These are phyloP conservation scores for Penicillium hordei DNA, from an alignment of 2,329 filamentous ascomycete genomes.

Conservation along the genomic window DNA sequence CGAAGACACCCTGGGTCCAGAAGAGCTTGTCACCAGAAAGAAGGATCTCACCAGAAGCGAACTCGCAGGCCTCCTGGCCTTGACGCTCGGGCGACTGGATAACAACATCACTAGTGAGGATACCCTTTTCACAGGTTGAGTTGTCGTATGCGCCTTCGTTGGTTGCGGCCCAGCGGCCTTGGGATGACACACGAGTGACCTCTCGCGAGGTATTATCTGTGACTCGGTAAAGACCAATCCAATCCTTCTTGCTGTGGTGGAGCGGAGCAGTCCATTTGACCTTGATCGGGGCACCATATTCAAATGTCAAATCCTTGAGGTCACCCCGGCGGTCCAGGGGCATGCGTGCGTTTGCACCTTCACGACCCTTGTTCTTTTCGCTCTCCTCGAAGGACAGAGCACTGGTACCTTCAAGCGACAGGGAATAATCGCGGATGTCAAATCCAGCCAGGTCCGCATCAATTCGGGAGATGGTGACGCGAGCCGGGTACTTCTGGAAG, in stretches of 20 bases:
- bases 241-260: conserved; percentile 86
- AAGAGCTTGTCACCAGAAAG: conserved; percentile 93
- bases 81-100: conserved; percentile 47
- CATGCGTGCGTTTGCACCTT: conserved; percentile 67
- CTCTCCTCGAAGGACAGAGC: conserved; percentile 53
- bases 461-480: conserved; percentile 77
- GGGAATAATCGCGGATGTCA: conserved; percentile 75
- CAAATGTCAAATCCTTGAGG: conserved; percentile 73
- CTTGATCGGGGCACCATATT: conserved; percentile 86
- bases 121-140: conserved; percentile 70
- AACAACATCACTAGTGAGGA: conserved; percentile 67
- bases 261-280: conserved; percentile 87
- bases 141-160: conserved; percentile 75
- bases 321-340: conserved; percentile 61
- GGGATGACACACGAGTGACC: conserved; percentile 76
- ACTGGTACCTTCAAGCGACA: conserved; percentile 69
- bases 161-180: conserved; percentile 86
- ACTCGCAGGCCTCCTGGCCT: conserved; percentile 54
- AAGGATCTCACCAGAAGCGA: conserved; percentile 75
- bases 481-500: conserved; percentile 85
- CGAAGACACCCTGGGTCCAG: conserved; percentile 96
- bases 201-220: conserved; percentile 88
- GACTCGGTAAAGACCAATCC: conserved; percentile 95
- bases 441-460: conserved; percentile 77
- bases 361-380: conserved; percentile 68